Conservation (phyloP, 2,329 filamentous ascomycete genomes). For the Pyrenochaeta sp. region DNA sequence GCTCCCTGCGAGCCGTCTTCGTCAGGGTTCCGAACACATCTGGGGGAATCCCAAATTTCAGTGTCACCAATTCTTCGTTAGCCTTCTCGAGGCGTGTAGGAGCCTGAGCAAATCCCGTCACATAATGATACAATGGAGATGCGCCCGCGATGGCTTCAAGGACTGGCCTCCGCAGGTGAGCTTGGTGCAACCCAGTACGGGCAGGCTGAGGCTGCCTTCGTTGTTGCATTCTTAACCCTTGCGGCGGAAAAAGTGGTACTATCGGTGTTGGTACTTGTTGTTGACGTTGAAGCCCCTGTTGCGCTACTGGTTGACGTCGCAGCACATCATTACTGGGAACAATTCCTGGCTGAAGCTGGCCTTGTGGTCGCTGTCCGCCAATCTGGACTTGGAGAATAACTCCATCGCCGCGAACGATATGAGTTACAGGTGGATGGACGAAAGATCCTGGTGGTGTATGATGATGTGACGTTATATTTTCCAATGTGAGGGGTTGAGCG, state of each 20-base stretch:
- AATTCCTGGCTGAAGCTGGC: too few relatives aligned
- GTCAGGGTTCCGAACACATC: slow-evolving; percentile 50
- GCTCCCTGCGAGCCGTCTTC: slow-evolving; percentile 28
- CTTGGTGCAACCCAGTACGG: slow-evolving; percentile 64
- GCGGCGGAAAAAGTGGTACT: slow-evolving; percentile 45
- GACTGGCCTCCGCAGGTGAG: slow-evolving; percentile 62
- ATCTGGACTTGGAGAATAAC: too few relatives aligned
- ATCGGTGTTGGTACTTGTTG: too few relatives aligned
- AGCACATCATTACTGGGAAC: neutral
- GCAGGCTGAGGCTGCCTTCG: slow-evolving; percentile 55
- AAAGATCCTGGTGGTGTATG: too few relatives aligned
- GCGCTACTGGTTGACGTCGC: neutral
- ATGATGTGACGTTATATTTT: slow-evolving; percentile 1
- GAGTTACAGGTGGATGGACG: too few relatives aligned
- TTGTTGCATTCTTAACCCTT: slow-evolving; percentile 41
- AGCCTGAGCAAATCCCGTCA: slow-evolving; percentile 59
- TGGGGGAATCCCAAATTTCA: slow-evolving; percentile 58
- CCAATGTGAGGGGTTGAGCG: too few relatives aligned
- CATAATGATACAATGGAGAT: slow-evolving; percentile 62
- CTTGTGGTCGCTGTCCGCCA: too few relatives aligned
- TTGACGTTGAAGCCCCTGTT: too few relatives aligned
- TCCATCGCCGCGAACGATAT: too few relatives aligned
- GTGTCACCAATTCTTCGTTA: slow-evolving; percentile 49
- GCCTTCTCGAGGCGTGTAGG: slow-evolving; percentile 53
- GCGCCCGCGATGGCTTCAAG: slow-evolving; percentile 41